Percentiles rank a stretch among this genome's conserved stretches.
Conservation (phyloP, 2,329 filamentous ascomycete genomes). For the Calonectria honghensis region DNA sequence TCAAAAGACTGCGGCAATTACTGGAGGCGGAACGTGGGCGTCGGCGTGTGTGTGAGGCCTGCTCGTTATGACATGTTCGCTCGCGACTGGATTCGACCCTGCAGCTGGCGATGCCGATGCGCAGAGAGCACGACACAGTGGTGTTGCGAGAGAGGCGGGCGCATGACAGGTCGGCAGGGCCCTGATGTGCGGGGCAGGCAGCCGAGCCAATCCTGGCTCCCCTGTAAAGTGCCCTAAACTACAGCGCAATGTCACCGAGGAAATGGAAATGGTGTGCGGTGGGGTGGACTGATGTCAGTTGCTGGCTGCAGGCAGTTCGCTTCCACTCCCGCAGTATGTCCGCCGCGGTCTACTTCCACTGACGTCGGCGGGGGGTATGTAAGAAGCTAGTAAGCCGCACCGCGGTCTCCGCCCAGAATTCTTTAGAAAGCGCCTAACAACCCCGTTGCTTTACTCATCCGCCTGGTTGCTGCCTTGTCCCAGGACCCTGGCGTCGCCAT, state of each 20-base stretch:
- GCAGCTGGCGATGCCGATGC: constrained; percentile 44
- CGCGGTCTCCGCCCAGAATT: constrained; percentile 32
- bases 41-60: constrained; percentile 42
- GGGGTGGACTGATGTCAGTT: constrained; percentile 39
- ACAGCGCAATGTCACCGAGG: constrained; percentile 10
- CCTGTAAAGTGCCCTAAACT: constrained; percentile 17
- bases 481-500: constrained; percentile 22
- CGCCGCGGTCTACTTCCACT: constrained; percentile 26
- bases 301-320: constrained; percentile 4
- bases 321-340: constrained; percentile 23
- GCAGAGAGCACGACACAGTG: constrained; percentile 40
- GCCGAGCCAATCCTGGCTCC: constrained; percentile 32
- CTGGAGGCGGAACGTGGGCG: constrained; percentile 41
- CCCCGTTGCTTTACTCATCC: constrained; percentile 26
- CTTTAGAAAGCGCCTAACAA: constrained; percentile 34
- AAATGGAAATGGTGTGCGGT: constrained; percentile 26
- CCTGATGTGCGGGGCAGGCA: constrained; percentile 14
- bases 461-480: constrained; percentile 28
- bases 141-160: constrained; percentile 49
- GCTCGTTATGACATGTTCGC: constrained; percentile 56
- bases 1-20: constrained; percentile 43
- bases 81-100: constrained; percentile 54
- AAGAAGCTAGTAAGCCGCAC: constrained; percentile 29
- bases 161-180: constrained; percentile 30
- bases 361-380: constrained; percentile 24